Conservation (phyloP, 306 rosid species). For the Ormosia semicastrata region DNA sequence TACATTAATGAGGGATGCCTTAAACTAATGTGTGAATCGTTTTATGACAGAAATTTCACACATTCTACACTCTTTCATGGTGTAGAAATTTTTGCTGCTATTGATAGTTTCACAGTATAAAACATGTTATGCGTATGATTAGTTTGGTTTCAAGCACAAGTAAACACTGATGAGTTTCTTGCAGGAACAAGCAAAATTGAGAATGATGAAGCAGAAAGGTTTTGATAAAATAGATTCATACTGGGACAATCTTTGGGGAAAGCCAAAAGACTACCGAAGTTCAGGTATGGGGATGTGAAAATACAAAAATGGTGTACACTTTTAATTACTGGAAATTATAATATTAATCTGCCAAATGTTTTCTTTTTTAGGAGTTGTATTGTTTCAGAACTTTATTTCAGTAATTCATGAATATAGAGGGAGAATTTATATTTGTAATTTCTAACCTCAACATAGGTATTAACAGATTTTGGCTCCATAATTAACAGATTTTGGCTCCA, state of each 20-base stretch:
- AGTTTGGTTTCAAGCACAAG: neutral
- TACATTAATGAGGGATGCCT: neutral
- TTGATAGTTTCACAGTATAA: conserved; percentile 1
- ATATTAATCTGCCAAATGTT: neutral
- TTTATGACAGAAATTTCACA: neutral
- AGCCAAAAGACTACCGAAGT: conserved; percentile 50
- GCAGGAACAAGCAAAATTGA: conserved; percentile 72
- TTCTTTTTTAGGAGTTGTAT: neutral
- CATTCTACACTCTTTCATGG: neutral
- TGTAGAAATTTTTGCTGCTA: neutral
- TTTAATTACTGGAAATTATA: neutral
- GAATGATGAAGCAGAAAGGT: conserved; percentile 74
- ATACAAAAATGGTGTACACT: neutral
- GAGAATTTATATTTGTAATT: no score
- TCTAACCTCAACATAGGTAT: no score
- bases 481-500: no score
- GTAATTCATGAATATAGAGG: no score
- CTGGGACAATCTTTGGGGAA: conserved; percentile 85
- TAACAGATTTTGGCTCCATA: no score
- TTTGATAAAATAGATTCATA: conserved; percentile 47
- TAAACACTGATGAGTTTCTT: conserved; percentile 11
- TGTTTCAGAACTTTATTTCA: no score
- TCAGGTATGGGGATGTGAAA: conserved; percentile 50
- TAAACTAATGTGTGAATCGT: neutral
- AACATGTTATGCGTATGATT: neutral